A percentile compares a stretch with the other conserved stretches of the same genome.
Evolutionary conservation across 2,329 filamentous ascomycete species (phyloP).

Genomic region (Rutstroemia sp.): DNA sequence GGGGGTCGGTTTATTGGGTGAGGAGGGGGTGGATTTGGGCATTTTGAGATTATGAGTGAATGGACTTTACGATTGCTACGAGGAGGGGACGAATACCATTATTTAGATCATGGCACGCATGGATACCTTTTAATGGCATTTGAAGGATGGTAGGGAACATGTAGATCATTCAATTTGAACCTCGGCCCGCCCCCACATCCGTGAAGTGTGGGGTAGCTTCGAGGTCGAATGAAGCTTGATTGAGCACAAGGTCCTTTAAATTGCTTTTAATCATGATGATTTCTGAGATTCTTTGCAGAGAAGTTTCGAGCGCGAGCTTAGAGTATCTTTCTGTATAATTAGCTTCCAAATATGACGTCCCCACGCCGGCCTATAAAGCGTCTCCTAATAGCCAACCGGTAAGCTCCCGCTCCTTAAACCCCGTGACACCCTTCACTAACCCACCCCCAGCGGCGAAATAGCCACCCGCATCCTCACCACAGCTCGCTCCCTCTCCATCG

Average conservation of each 20-base stretch:
- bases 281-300: too few relatives aligned
- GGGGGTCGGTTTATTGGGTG: conserved; percentile 6
- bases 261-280: too few relatives aligned
- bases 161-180: neutral
- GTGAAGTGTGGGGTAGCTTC: neutral
- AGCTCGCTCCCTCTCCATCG: conserved; percentile 49
- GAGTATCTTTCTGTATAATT: neutral
- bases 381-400: conserved; percentile 48
- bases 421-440: neutral
- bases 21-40: neutral
- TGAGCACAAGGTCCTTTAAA: too few relatives aligned
- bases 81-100: too few relatives aligned
- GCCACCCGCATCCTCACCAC: conserved; percentile 52
- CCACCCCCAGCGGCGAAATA: conserved; percentile 49
- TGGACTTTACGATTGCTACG: too few relatives aligned
- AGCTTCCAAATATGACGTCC: neutral
- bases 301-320: too few relatives aligned
- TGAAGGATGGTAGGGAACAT: neutral
- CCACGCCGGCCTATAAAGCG: conserved; percentile 35
- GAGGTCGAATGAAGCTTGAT: too few relatives aligned
- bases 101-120: too few relatives aligned
- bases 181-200: conserved; percentile 2
- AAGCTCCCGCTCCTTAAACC: neutral
- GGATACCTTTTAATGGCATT: too few relatives aligned
- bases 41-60: conserved; percentile 10